Conservation (phyloP, 139 green algal genomes). For the Spirogloea muscicola region DNA sequence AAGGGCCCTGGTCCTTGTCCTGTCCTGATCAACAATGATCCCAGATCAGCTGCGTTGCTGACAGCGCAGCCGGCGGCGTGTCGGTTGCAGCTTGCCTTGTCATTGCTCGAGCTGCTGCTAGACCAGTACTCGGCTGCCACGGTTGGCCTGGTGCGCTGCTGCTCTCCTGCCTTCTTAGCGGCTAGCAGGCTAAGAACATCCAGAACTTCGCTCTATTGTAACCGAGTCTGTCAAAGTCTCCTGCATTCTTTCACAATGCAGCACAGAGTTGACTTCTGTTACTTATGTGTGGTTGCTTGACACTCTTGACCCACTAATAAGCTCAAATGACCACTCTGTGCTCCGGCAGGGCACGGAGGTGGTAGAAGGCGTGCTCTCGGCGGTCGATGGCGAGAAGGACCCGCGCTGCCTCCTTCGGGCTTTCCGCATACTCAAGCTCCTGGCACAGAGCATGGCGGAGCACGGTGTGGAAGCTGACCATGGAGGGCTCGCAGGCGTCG, state of each 20-base stretch:
- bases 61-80: not conserved
- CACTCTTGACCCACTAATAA: not conserved
- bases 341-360: slow-evolving; percentile 13
- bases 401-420: slow-evolving; percentile 75
- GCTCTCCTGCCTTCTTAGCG: too few species aligned
- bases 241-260: not conserved
- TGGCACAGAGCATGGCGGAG: not conserved
- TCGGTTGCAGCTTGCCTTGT: not conserved
- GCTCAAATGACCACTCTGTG: not conserved
- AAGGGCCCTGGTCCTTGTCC: not conserved
- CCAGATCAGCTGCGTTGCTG: not conserved
- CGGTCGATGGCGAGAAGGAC: slow-evolving; percentile 84
- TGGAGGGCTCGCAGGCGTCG: not conserved
- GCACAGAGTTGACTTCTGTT: not conserved
- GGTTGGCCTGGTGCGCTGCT: not conserved
- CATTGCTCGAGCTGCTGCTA: not conserved
- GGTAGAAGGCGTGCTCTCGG: slow-evolving; percentile 32
- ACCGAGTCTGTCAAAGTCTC: not conserved
- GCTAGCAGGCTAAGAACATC: too few species aligned
- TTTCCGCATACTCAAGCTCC: slow-evolving; percentile 55
- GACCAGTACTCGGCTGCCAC: not conserved
- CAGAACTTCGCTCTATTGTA: not conserved
- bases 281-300: not conserved
- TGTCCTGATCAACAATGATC: not conserved
- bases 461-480: not conserved